Percentiles rank a stretch among this genome's conserved stretches.
phyloP scores from a whole-genome alignment of 2,329 filamentous ascomycete genomes.

The Cladosporium sp. region DNA sequence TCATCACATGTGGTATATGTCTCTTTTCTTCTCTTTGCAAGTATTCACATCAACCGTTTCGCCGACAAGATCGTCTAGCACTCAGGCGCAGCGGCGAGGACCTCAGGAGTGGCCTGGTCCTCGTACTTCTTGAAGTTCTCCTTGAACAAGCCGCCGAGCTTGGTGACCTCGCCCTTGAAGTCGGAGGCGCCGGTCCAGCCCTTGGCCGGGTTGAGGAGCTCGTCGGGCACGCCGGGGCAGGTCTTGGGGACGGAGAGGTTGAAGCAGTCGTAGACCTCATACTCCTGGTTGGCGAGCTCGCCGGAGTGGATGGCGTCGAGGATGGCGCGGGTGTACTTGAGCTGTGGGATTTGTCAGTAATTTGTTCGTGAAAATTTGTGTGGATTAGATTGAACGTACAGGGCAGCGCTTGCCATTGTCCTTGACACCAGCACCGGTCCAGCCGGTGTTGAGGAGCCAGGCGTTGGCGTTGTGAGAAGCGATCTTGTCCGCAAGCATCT shows the following conservation, averaged over 20 bases:
- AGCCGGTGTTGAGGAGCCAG: slow-evolving; percentile 98
- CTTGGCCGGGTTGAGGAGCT: slow-evolving; percentile 91
- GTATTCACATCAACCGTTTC: slow-evolving; percentile 1
- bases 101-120: slow-evolving; percentile 60
- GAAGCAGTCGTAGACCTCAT: slow-evolving; percentile 94
- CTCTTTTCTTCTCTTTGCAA: neutral
- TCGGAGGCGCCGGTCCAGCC: slow-evolving; percentile 82
- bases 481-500: slow-evolving; percentile 99
- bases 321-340: slow-evolving; percentile 98
- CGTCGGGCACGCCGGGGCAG: slow-evolving; percentile 82
- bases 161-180: slow-evolving; percentile 84
- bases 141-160: slow-evolving; percentile 83
- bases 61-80: neutral
- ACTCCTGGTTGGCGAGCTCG: slow-evolving; percentile 88
- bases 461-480: slow-evolving; percentile 90
- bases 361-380: neutral
- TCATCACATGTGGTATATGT: slow-evolving; percentile 7
- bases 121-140: slow-evolving; percentile 98
- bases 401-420: slow-evolving; percentile 95
- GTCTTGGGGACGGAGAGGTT: slow-evolving; percentile 93
- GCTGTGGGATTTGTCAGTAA: slow-evolving; percentile 23
- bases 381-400: slow-evolving; percentile 56
- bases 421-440: slow-evolving; percentile 86
- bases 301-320: slow-evolving; percentile 97
- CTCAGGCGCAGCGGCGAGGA: slow-evolving; percentile 43